Evolutionary conservation across 2,329 filamentous ascomycete species (phyloP), one percentile per base, ranked within the genome.

Genomic region (Calonectria pseudoturangicola): DNA sequence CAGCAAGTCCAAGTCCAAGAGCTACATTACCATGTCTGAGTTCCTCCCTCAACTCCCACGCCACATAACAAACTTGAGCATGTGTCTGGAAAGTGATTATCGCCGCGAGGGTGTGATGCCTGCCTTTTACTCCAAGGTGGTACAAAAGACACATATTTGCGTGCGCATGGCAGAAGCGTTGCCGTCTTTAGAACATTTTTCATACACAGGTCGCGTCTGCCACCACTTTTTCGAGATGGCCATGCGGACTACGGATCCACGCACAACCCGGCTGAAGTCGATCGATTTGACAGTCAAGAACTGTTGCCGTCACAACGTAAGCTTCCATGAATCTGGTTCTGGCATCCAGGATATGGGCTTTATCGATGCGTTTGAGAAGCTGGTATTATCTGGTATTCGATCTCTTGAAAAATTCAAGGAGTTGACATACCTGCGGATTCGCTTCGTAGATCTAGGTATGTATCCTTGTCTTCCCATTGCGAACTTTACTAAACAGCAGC

Each of bases 281-380:
- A 87, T 95, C 27, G 93, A 95, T 77, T 83, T 95, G 54, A 92
- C 92, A 0, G 92, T 95, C 68, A 94, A 94, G 84, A 94, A 94
- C 73, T 93, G 92, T 81, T 95, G 93, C 77, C 89, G 92, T 4
- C 85, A 87, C 51, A 81, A 87, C 72, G 82, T 84, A 58, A 84
- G 85, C 74, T 92, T 87, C 85, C 88, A 91, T 74, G 92, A 94
- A 76, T 89, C 89, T 0, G 92, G 92, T 3, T 93, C 92, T 2
- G 92, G 93, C 0, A 93, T 95, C 72, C 92, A 92, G 25, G 93
- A 94, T 77, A 89, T 93, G 85, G 87, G 90, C 36, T 95, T 95
- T 75, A 94, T 95, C 76, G 86, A 88, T 28, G 90, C 92, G 0
- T 95, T 95, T 77, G 93, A 95, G 82, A 87, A 88, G 71, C 85